A percentile compares a stretch with the other conserved stretches of the same genome.
These are phyloP conservation scores for Mortierella hygrophila DNA, from an alignment of 192 early-diverging fungal genomes.

Conservation along the genomic window DNA sequence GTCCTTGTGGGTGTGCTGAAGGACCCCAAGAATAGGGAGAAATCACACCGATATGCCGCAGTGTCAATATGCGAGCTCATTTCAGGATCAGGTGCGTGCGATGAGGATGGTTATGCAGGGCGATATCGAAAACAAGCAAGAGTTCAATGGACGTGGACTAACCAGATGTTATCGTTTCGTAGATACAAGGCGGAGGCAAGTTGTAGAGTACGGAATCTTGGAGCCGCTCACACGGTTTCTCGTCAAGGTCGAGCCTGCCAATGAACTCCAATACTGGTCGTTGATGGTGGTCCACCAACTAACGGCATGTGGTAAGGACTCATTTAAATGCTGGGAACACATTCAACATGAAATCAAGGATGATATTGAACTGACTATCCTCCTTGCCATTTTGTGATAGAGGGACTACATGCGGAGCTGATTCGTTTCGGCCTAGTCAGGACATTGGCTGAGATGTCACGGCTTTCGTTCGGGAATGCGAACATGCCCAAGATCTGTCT, in stretches of 20 bases:
- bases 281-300: conserved; percentile 83
- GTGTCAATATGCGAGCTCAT: conserved; percentile 80
- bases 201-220: conserved; percentile 73
- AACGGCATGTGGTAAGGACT: conserved; percentile 66
- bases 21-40: conserved; percentile 64
- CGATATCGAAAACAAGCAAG: neutral
- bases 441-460: conserved; percentile 73
- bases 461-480: conserved; percentile 85
- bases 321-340: neutral
- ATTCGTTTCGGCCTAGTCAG: conserved; percentile 63
- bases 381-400: neutral
- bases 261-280: conserved; percentile 86
- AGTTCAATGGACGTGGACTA: neutral
- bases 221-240: conserved; percentile 70
- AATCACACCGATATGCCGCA: conserved; percentile 72
- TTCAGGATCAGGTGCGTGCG: conserved; percentile 63
- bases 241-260: conserved; percentile 67
- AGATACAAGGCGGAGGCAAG: conserved; percentile 71
- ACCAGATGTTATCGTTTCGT: conserved; percentile 13
- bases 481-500: conserved; percentile 88
- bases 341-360: neutral
- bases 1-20: conserved; percentile 69
- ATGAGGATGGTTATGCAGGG: neutral
- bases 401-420: conserved; percentile 20
- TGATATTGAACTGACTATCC: neutral